These are phyloP conservation scores for Hyphopichia khmerensis DNA, from an alignment of 1,139 yeast genomes.

Conservation along the genomic window DNA sequence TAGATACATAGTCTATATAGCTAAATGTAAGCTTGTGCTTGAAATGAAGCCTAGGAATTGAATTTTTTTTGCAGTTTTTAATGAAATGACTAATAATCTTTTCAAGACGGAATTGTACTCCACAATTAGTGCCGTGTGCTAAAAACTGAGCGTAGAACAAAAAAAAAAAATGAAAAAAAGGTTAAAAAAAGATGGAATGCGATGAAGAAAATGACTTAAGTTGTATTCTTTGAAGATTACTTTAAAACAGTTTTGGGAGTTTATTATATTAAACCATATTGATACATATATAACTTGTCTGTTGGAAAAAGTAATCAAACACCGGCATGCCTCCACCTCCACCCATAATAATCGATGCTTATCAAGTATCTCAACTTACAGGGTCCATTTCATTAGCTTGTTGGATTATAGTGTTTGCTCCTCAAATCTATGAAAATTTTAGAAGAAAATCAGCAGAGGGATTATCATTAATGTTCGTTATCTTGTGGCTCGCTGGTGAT, in stretches of 20 bases:
- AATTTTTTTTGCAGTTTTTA: too few species aligned
- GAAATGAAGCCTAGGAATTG: too few species aligned
- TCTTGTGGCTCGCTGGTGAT: constrained; percentile 88
- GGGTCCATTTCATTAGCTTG: constrained; percentile 95
- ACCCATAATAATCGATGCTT: constrained; percentile 68
- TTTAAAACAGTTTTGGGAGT: too few species aligned
- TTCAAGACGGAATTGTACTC: neutral
- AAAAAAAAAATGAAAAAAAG: neutral
- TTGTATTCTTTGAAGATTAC: neutral
- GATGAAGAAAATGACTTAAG: neutral
- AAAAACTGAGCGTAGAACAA: neutral
- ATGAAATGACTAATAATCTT: neutral
- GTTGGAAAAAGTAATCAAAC: too few species aligned
- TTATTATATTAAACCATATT: too few species aligned
- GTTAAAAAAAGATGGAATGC: neutral
- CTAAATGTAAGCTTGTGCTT: too few species aligned
- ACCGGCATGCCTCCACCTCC: constrained; percentile 57
- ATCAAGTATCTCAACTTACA: constrained; percentile 80
- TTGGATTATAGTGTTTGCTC: constrained; percentile 97
- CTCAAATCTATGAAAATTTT: constrained; percentile 92
- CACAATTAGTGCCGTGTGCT: neutral
- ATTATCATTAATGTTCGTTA: constrained; percentile 74
- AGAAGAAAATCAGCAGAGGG: constrained; percentile 84
- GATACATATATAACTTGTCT: too few species aligned
- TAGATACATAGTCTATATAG: too few species aligned